Evolutionary conservation across 2,329 filamentous ascomycete genomes (phyloP), one percentile per base, ranked within the genome.

Genomic region (Westerdykella aurantiaca): DNA sequence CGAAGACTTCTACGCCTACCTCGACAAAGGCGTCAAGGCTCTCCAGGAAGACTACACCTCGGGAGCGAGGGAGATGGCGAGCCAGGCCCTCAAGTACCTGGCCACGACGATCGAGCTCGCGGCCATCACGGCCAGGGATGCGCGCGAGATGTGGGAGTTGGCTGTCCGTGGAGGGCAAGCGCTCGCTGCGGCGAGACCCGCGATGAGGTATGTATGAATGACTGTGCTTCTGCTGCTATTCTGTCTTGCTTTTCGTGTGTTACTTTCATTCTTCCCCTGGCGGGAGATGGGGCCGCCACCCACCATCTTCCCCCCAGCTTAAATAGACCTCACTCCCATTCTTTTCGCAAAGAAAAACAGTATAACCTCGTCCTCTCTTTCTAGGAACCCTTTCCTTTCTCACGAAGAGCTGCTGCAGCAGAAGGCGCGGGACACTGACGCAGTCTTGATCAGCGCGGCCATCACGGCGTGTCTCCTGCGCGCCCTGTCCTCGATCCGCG

Each of bases 111-210:
- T 53, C 25, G 58, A 77, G 2, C 38, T 50, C 1, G 47, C 48
- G 1, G 48, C 53, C 1, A 41, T 56, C 9, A 49, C 44, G n/a
- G 50, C 56, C 2, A 43, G 48, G 3, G 47, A 41, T 14, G 40
- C 59, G 16, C 55, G 72, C 1, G 61, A 59, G 6, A 81, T 79
- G 73, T 85, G 81, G 67, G 72, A 70, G 2, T 78, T 74, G 2
- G 37, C 47, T 4, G 85, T 82, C 77, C 78, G 83, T 58, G 65
- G 86, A 1, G 80, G 77, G 63, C 82, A 82, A 54, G 81, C 82
- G 11, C 42, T 61, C 10, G 34, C 42, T 14, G 38, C 14, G 42
- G 79, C 80, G 0, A 73, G 80, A n/a, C 79, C 81, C 49, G 81
- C 76, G 57, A 85, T 85, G 81, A 38, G 35, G n/a, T 42, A 34